Base-by-base conservation (phyloP, 108 stramenopile species). In the Seminavis robusta region DNA sequence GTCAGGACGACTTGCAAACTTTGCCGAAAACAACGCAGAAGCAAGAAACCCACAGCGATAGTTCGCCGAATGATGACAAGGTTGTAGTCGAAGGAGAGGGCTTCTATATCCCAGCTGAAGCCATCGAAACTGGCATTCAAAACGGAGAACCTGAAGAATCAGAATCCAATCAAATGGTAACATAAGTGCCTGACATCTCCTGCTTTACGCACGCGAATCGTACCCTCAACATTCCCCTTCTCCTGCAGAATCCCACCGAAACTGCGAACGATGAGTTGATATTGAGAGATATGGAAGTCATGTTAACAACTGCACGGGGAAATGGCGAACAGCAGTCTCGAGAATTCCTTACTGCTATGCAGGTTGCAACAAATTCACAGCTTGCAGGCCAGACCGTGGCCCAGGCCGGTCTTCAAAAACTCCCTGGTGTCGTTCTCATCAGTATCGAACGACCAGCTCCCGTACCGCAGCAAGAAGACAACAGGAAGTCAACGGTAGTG, bases 331-430 rank as follows among this genome's bases (percentile, higher is more conserved):
- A 52, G 10, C 44, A 4, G 4, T 30, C 61, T 4, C 56, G 81
- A 38, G 91, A 93, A 59, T 93, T 80, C 52, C 63, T 93, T 21
- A 69, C 79, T 17, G 91, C 87, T 7, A 84, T 86, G 86, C 59
- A 62, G 40, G 69, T 93, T 33, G 47, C 68, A 10, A 56, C 60
- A 0, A 77, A 83, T 34, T 84, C 86, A 15, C 42, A 66, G 16
- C 79, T 84, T 15, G 63, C 61, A 0, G 66, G 61, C 11, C 76
- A 81, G 41, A 82, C 67, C 27, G 68, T 81, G 3, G 54, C 52
- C 0, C 64, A 87, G 43, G 44, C 49, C 29, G 91, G 87, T n/a
- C 47, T 88, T 8, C 61, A 74, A 55, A 87, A 83, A 41, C 59
- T 85, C 8, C 65, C 81, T 13, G 91, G 86, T 7, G 55, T 89